Percentiles rank a stretch among this genome's conserved stretches.
phyloP scores from a whole-genome alignment of 1,139 yeast species.

The Debaryomyces sp. region DNA sequence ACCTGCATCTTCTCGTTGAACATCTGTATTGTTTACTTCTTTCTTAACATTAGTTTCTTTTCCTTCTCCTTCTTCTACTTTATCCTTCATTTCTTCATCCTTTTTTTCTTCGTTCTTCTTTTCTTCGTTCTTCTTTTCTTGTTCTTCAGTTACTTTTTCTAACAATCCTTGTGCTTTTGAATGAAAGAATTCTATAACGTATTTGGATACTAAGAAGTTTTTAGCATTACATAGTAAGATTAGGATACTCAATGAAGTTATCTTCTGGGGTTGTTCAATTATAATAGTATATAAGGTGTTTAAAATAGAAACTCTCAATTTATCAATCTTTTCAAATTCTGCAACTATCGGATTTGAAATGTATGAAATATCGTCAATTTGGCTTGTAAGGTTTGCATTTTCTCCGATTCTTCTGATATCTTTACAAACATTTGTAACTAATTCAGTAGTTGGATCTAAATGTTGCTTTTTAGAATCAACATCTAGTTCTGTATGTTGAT shows the following conservation, averaged over 20 bases:
- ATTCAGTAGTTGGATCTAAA: conserved; percentile 45
- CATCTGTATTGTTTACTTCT: conserved; percentile 14
- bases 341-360: conserved; percentile 67
- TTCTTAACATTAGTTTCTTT: conserved; percentile 15
- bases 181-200: conserved; percentile 70
- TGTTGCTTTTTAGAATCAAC: conserved; percentile 37
- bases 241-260: conserved; percentile 69
- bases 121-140: conserved; percentile 19
- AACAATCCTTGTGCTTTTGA: conserved; percentile 60
- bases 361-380: conserved; percentile 68
- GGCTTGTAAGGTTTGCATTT: conserved; percentile 50
- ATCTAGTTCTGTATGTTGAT: conserved; percentile 17
- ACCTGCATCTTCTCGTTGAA: conserved; percentile 52
- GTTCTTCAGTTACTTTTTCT: conserved; percentile 22
- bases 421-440: conserved; percentile 46
- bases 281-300: conserved; percentile 70
- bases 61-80: conserved; percentile 13
- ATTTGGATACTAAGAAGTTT: conserved; percentile 68
- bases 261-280: conserved; percentile 89
- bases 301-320: conserved; percentile 60
- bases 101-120: conserved; percentile 3
- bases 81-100: conserved; percentile 13
- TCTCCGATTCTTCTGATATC: conserved; percentile 73
- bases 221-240: conserved; percentile 68
- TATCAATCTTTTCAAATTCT: conserved; percentile 68